phyloP scores from a whole-genome alignment of 2,329 filamentous ascomycete genomes.

The Penicillium corylophilum region DNA sequence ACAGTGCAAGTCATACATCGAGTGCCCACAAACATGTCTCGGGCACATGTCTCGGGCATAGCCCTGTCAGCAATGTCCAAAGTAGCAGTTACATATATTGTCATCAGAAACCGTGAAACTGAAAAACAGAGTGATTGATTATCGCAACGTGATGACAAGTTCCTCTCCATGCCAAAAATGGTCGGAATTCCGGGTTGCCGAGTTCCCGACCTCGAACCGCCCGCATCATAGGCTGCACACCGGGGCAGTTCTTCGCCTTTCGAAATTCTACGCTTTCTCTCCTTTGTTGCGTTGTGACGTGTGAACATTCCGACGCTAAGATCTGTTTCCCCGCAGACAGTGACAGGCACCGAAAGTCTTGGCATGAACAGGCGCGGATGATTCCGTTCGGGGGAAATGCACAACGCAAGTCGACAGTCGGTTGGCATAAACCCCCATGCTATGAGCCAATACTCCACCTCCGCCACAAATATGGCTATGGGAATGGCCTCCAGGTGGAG shows the following conservation, averaged over 20 bases:
- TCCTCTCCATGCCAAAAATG: not conserved
- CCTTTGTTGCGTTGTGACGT: not conserved
- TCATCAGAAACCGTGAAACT: no score
- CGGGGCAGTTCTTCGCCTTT: not conserved
- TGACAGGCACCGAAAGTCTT: constrained; percentile 11
- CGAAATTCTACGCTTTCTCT: not conserved
- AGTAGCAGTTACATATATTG: not conserved
- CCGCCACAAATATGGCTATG: constrained; percentile 1
- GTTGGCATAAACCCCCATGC: constrained; percentile 15
- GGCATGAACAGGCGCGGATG: constrained; percentile 17
- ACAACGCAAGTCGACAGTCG: constrained; percentile 16
- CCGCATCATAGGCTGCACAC: not conserved
- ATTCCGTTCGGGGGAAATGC: constrained; percentile 14
- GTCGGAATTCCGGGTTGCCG: constrained; percentile 12
- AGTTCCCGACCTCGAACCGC: constrained; percentile 6
- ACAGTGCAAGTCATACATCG: not conserved
- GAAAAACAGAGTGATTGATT: no score
- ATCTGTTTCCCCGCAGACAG: not conserved
- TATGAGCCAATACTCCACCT: constrained; percentile 9
- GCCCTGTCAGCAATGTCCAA: not conserved
- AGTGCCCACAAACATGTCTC: not conserved
- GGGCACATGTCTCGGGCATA: no score
- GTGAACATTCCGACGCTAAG: not conserved
- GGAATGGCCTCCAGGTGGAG: constrained; percentile 1
- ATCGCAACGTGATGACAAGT: not conserved